Evolutionary conservation across 2,329 filamentous ascomycete genomes (phyloP).

Genomic region (Aspergillus sp.): DNA sequence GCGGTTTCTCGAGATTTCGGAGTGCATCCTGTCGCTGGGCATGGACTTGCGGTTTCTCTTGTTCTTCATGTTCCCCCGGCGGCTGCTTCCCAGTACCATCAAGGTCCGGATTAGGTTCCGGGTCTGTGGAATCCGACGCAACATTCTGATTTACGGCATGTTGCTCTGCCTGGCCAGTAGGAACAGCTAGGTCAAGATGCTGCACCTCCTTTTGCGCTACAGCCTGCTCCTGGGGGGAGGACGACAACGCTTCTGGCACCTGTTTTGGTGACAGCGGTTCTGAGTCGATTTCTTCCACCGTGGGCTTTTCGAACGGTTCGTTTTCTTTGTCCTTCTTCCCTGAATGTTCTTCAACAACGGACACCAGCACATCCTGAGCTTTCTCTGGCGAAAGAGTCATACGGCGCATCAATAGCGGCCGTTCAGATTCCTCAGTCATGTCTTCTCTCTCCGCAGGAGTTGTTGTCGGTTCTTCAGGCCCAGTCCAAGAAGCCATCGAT

Average conservation of each 20-base stretch:
- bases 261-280: constrained; percentile 11
- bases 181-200: constrained; percentile 53
- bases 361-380: constrained; percentile 55
- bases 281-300: constrained; percentile 16
- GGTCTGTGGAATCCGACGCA: constrained; percentile 3
- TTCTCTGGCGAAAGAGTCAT: constrained; percentile 52
- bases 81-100: constrained; percentile 5
- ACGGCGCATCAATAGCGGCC: constrained; percentile 28
- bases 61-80: constrained; percentile 9
- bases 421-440: constrained; percentile 20
- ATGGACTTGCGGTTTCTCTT: constrained; percentile 3
- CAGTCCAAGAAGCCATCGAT: constrained; percentile 64
- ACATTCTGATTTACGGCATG: constrained; percentile 5
- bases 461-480: constrained; percentile 57
- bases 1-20: constrained; percentile 2
- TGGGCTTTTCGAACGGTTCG: constrained; percentile 8
- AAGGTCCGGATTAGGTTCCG: constrained; percentile 5
- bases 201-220: constrained; percentile 47
- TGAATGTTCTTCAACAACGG: constrained; percentile 57
- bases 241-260: constrained; percentile 10
- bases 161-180: constrained; percentile 20
- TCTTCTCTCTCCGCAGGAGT: constrained; percentile 31
- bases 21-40: constrained; percentile 8
- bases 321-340: constrained; percentile 21
- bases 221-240: constrained; percentile 16